Conservation (phyloP, 257 asterid genomes). For the Jaltomata sinuosa region DNA sequence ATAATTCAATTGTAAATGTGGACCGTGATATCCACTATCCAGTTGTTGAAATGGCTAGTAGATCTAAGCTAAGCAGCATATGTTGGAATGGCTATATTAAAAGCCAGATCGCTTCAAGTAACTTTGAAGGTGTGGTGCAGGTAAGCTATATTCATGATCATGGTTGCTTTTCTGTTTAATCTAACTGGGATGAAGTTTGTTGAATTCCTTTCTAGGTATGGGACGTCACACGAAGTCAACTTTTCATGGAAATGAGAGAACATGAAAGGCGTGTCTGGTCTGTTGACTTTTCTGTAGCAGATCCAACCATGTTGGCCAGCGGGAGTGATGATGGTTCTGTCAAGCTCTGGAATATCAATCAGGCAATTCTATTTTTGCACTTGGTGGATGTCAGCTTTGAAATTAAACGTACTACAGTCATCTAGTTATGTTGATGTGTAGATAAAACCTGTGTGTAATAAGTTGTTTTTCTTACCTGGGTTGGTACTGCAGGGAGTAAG, state of each 20-base stretch:
- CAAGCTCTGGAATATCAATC: slow-evolving; percentile 99
- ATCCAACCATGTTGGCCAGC: slow-evolving; percentile 94
- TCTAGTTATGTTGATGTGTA: slow-evolving; percentile 36
- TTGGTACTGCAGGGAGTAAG: slow-evolving; percentile 85
- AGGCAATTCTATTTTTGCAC: slow-evolving; percentile 97
- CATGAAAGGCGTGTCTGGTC: slow-evolving; percentile 98
- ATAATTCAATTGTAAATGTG: slow-evolving; percentile 56
- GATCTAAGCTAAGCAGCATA: slow-evolving; percentile 90
- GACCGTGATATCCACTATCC: slow-evolving; percentile 92
- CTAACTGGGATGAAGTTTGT: background rate
- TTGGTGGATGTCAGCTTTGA: slow-evolving; percentile 93
- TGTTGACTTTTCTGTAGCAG: slow-evolving; percentile 84
- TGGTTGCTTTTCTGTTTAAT: background rate
- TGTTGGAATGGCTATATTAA: slow-evolving; percentile 96
- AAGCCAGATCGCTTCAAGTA: slow-evolving; percentile 96
- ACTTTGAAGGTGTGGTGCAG: slow-evolving; percentile 98
- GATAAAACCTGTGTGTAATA: slow-evolving; percentile 37
- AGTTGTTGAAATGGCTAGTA: slow-evolving; percentile 85
- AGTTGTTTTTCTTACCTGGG: slow-evolving; percentile 57
- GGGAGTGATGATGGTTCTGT: slow-evolving; percentile 98
- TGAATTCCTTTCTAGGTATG: slow-evolving; percentile 50
- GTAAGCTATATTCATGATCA: slow-evolving; percentile 17
- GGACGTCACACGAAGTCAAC: slow-evolving; percentile 87
- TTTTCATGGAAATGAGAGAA: slow-evolving; percentile 92
- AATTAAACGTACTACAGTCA: slow-evolving; percentile 77